Base-by-base conservation (phyloP, 805 yeast species). In the Candida qinlingensis region DNA sequence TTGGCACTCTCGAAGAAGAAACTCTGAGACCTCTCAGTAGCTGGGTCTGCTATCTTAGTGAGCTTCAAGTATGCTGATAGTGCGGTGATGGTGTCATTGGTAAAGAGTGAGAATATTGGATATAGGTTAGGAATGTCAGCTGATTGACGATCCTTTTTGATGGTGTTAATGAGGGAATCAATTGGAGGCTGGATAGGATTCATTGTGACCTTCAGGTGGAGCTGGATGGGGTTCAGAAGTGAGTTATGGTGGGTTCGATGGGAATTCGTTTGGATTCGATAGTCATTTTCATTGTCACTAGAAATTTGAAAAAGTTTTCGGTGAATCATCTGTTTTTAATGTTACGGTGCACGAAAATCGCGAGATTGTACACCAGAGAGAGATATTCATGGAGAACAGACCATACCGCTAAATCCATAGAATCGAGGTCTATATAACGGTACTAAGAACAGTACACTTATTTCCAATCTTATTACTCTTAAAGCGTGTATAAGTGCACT, bases 41-140 rank as follows among this genome's bases (percentile, higher is more conserved):
- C 66, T 54, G 75, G 72, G 34, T 76, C 76, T 42, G 92, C 87
- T 37, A 70, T 51, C 38, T 64, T 63, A 6, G 96, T 83, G 46
- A 94, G 75, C 66, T 86, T 88, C 62, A 94, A 70, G 64, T 92
- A 94, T 0, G 98, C 97, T 52, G 80, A 79, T 60, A 91, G 96
- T 3, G 97, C 96, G 4, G 96, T 89, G 61, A 90, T 68, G 52
- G 85, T 84, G 49, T 87, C 91, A 8, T 89, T 82, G 5, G 85
- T 76, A 54, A 88, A 77, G 52, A 79, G 81, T 27, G 87, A 76
- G 68, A 77, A 89, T 11, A 94, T 80, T 4, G 97, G 97, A 62
- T 85, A 89, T 60, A 89, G 68, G 63, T 90, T 92, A 39, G 83
- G 83, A 2, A 67, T 45, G 5, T 62, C 67, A 1, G 59, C 66